These are phyloP conservation scores for Opeltia flavorubescens DNA, from an alignment of 495 filamentous ascomycete genomes.

Conservation along the genomic window DNA sequence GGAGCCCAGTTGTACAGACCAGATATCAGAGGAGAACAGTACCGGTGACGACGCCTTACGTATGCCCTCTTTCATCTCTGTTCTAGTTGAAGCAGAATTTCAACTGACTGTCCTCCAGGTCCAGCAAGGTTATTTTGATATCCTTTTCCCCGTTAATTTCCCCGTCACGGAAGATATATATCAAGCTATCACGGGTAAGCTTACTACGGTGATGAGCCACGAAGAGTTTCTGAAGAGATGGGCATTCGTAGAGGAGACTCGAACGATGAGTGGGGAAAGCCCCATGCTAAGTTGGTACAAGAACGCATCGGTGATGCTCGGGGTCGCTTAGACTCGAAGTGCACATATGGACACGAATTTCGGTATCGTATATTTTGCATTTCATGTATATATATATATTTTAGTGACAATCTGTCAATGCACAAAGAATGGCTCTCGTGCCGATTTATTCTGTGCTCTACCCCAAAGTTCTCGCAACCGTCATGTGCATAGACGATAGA, in stretches of 20 bases:
- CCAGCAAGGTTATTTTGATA: constrained; percentile 96
- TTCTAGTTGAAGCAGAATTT: background rate
- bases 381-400: too few species aligned
- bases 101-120: constrained; percentile 37
- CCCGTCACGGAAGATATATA: constrained; percentile 78
- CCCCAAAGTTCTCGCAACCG: too few species aligned
- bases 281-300: constrained; percentile 78
- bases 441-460: too few species aligned
- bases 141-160: constrained; percentile 96
- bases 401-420: too few species aligned
- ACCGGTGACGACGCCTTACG: constrained; percentile 80
- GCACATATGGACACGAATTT: too few species aligned
- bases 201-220: constrained; percentile 71
- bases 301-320: constrained; percentile 1
- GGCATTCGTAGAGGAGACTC: constrained; percentile 81
- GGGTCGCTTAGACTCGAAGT: background rate
- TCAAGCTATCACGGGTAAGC: constrained; percentile 75
- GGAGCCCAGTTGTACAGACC: constrained; percentile 92
- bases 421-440: too few species aligned
- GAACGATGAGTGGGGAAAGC: constrained; percentile 82
- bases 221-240: constrained; percentile 81
- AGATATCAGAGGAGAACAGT: constrained; percentile 73
- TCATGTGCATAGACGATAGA: too few species aligned
- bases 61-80: constrained; percentile 29
- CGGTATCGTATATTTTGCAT: too few species aligned